phyloP scores from a whole-genome alignment of 2,329 filamentous ascomycete genomes.

The Nigrograna mackinnonii region DNA sequence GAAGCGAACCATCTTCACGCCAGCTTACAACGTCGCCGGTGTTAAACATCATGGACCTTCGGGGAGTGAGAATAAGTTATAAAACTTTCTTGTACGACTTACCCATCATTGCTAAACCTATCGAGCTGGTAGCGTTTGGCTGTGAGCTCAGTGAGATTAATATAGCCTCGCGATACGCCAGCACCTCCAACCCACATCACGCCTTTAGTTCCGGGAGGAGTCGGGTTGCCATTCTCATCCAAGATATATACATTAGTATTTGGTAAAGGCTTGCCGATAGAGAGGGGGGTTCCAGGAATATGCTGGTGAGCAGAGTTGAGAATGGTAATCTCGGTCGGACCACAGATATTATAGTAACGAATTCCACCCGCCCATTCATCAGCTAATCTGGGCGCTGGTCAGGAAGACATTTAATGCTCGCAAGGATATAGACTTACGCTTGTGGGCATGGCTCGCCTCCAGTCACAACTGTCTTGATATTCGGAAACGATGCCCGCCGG shows the following conservation, averaged over 20 bases:
- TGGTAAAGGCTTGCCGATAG: conserved; percentile 60
- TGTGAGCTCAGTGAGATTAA: conserved; percentile 58
- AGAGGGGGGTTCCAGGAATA: conserved; percentile 48
- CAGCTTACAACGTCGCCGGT: conserved; percentile 63
- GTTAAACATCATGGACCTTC: conserved; percentile 57
- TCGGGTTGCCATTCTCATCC: conserved; percentile 51
- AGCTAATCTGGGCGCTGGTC: conserved; percentile 50
- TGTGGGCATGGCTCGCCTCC: conserved; percentile 59
- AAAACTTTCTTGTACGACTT: conserved; percentile 9
- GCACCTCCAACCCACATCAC: conserved; percentile 62
- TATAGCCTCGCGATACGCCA: conserved; percentile 60
- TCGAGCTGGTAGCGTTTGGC: conserved; percentile 55
- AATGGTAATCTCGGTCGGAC: conserved; percentile 64
- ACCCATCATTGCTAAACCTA: conserved; percentile 57
- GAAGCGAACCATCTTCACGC: conserved; percentile 56
- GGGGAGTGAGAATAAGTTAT: neutral
- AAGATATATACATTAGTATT: conserved; percentile 62
- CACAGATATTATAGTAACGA: conserved; percentile 56
- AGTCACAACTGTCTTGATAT: conserved; percentile 57
- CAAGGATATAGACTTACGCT: conserved; percentile 46
- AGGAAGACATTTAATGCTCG: too few species aligned
- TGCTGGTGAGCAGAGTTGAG: conserved; percentile 62
- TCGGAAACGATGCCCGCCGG: conserved; percentile 50
- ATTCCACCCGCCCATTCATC: conserved; percentile 57
- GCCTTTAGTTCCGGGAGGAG: conserved; percentile 53